phyloP scores from a whole-genome alignment of 257 asterid species.

The Solanum tacnaense region DNA sequence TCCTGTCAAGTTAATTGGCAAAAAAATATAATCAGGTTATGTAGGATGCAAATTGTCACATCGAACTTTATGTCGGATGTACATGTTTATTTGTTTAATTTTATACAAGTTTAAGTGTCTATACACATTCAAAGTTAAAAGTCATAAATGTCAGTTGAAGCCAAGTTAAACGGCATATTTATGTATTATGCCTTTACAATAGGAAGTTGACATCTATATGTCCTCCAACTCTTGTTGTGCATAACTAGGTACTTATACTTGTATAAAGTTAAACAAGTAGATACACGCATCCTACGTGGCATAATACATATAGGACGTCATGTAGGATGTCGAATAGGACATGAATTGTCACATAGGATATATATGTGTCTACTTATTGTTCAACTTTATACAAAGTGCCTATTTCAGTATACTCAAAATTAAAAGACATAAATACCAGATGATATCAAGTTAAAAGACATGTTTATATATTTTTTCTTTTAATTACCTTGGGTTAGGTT shows the following conservation, averaged over 20 bases:
- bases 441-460: too few relatives aligned
- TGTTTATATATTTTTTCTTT: too few relatives aligned
- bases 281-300: background rate
- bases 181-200: background rate
- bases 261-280: too few relatives aligned
- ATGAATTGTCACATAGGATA: too few relatives aligned
- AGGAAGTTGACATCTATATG: background rate
- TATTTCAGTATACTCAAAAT: too few relatives aligned
- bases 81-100: too few relatives aligned
- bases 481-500: conserved; percentile 65
- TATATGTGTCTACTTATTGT: too few relatives aligned
- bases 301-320: rapidly evolving
- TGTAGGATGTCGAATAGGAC: too few relatives aligned
- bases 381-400: too few relatives aligned
- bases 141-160: too few relatives aligned
- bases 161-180: background rate
- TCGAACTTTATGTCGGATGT: rapidly evolving
- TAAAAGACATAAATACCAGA: too few relatives aligned
- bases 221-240: background rate
- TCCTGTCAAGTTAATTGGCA: conserved; percentile 25
- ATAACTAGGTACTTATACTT: rapidly evolving
- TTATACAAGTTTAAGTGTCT: too few relatives aligned
- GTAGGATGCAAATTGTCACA: background rate
- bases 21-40: background rate
- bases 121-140: background rate